Evolutionary conservation across 2,329 filamentous ascomycete genomes (phyloP), one percentile per base, ranked within the genome.

Genomic region (Botrytis elliptica): DNA sequence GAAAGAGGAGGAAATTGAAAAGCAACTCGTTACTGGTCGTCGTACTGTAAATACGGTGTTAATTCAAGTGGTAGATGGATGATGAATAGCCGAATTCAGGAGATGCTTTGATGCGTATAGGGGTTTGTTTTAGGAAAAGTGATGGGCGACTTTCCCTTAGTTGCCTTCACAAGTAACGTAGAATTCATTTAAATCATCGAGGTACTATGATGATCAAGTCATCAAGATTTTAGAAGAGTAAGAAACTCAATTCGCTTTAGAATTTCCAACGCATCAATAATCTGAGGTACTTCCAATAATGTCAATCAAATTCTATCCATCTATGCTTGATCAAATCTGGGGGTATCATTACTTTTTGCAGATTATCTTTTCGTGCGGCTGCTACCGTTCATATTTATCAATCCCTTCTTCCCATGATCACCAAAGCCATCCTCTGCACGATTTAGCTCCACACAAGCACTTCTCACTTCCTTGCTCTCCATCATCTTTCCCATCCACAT

Each of bases 401-500:
- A 6, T 7, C 5, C 2, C n/a, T 4, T 33, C 8, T 16, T 6
- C 46, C 22, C 7, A 38, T 22, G 4, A 62, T 73, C 76, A 90
- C 92, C 92, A 95, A 59, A 95, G 80, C 80, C 86, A 93, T 1
- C 89, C 89, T 59, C 92, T 85, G 78, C 93, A 95, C 29, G 89
- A 90, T 52, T 83, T 79, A 64, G 90, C 88, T 1, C 89, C 88
- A 77, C 93, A 95, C 12, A 90, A 80, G 78, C 89, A 91, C 85
- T 46, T 84, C 82, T 66, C 64, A 44, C 73, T 74, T 4, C 71
- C 72, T 20, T 84, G 83, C 40, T 84, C 81, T 33, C 84, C 84
- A 14, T 79, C 79, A 70, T 88, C 87, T 59, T 89, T 86, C 14
- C 90, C 90, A 77, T 92, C 91, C 9, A 92, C 85, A 78, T 96